Conservation (phyloP, 805 yeast genomes). For the Saturnispora galanensis region DNA sequence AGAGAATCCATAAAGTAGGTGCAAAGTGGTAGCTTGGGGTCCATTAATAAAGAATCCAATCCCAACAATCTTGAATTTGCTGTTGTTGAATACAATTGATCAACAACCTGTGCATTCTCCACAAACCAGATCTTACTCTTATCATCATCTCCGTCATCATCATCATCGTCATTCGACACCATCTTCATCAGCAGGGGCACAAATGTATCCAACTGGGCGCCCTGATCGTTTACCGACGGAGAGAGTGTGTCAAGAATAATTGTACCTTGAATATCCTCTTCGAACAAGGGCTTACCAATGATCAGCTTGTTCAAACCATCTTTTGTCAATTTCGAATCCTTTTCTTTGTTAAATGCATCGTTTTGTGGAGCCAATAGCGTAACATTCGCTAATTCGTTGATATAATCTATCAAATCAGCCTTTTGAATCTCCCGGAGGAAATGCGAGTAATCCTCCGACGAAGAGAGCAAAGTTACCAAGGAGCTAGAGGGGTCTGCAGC, state of each 20-base stretch:
- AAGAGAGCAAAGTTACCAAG: conserved; percentile 60
- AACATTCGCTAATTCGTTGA: conserved; percentile 51
- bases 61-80: conserved; percentile 64
- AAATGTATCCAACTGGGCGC: conserved; percentile 8
- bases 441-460: conserved; percentile 56
- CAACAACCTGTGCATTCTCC: conserved; percentile 38
- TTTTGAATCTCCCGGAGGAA: conserved; percentile 54
- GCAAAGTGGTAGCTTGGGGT: conserved; percentile 29
- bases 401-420: conserved; percentile 48
- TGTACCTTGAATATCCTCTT: conserved; percentile 24
- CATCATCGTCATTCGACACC: conserved; percentile 13
- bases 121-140: conserved; percentile 25
- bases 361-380: conserved; percentile 78
- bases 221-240: conserved; percentile 15
- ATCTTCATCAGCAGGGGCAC: conserved; percentile 27
- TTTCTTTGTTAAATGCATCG: conserved; percentile 45
- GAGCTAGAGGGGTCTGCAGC: conserved; percentile 28
- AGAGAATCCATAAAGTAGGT: conserved; percentile 24
- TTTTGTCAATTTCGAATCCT: conserved; percentile 8
- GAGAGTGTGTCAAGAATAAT: conserved; percentile 19
- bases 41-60: conserved; percentile 34
- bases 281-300: conserved; percentile 25
- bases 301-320: conserved; percentile 24
- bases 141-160: conserved; percentile 16
- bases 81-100: conserved; percentile 48